Evolutionary conservation across 1,284 basidiomycete genomes (phyloP).

Genomic region (Ustilago vetiveriae): DNA sequence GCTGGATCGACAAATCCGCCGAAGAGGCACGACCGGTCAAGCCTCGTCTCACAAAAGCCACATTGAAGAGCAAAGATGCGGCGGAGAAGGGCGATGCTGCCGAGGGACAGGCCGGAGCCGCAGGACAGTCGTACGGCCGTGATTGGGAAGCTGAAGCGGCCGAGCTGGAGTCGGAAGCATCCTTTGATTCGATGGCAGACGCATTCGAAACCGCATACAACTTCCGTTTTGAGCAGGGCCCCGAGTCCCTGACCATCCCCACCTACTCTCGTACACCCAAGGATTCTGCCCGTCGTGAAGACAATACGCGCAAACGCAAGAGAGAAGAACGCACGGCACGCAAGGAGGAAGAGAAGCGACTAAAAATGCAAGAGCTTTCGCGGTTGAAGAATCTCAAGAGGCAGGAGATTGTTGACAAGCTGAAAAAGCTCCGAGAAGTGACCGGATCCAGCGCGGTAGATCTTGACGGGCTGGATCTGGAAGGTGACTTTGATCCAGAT

Average conservation of each 20-base stretch:
- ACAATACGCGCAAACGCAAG: conserved; percentile 62
- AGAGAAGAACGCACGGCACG: conserved; percentile 59
- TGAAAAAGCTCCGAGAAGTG: conserved; percentile 58
- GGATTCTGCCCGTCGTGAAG: conserved; percentile 58
- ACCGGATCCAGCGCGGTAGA: conserved; percentile 55
- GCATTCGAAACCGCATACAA: conserved; percentile 66
- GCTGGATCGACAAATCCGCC: conserved; percentile 62
- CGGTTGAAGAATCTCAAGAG: conserved; percentile 59
- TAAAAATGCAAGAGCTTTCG: conserved; percentile 60
- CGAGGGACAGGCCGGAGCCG: conserved; percentile 1
- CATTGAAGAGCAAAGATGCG: conserved; percentile 21
- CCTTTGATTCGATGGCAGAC: conserved; percentile 64
- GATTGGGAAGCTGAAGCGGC: conserved; percentile 66
- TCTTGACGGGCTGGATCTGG: conserved; percentile 57
- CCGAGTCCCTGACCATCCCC: conserved; percentile 55
- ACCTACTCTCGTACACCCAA: conserved; percentile 58
- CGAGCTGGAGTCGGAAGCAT: conserved; percentile 62
- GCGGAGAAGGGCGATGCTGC: conserved; percentile 13
- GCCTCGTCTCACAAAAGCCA: conserved; percentile 33
- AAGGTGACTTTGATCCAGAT: conserved; percentile 64
- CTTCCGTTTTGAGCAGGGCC: conserved; percentile 65
- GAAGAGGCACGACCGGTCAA: conserved; percentile 34
- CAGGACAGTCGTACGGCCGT: conserved; percentile 35
- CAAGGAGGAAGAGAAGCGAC: conserved; percentile 62
- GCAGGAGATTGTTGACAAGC: conserved; percentile 60